A percentile compares a stretch with the other conserved stretches of the same genome.
phyloP scores from a whole-genome alignment of 108 stramenopile genomes.

The Bacterosira constricta region DNA sequence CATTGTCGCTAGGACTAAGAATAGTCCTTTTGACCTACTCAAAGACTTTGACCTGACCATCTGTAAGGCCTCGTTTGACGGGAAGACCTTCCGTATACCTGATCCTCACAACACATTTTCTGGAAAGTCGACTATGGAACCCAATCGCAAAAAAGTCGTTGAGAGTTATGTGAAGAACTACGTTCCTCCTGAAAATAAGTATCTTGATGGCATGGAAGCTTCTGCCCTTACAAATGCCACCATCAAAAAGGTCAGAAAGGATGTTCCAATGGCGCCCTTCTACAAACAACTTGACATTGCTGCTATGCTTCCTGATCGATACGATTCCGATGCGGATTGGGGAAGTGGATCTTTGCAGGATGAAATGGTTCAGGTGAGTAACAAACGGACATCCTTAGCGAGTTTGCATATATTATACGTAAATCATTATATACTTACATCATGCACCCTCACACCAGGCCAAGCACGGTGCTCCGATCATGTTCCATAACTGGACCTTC shows the following conservation, averaged over 20 bases:
- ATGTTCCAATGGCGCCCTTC: slow-evolving; percentile 15
- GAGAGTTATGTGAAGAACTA: slow-evolving; percentile 11
- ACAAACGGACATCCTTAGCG: too few relatives aligned
- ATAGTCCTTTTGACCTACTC: slow-evolving; percentile 2
- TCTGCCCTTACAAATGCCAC: background rate
- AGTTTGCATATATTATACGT: too few relatives aligned
- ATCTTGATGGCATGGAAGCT: background rate
- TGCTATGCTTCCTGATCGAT: background rate
- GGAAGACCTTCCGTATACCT: slow-evolving; percentile 26
- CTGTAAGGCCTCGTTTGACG: slow-evolving; percentile 27
- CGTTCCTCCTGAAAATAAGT: background rate
- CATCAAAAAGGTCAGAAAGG: slow-evolving; percentile 11
- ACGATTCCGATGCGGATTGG: background rate
- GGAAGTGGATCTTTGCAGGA: background rate
- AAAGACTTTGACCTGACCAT: slow-evolving; percentile 17
- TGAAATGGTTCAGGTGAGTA: background rate
- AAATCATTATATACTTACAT: too few relatives aligned
- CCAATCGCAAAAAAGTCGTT: slow-evolving; percentile 19
- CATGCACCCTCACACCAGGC: too few relatives aligned
- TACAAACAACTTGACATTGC: slow-evolving; percentile 14
- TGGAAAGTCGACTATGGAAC: slow-evolving; percentile 20
- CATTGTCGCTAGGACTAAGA: background rate
- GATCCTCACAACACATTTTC: slow-evolving; percentile 28
- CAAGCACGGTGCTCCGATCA: background rate
- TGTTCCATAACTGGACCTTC: slow-evolving; percentile 25